These are phyloP conservation scores for Leucocoprinus leucothites DNA, from an alignment of 768 basidiomycete species.

Conservation along the genomic window DNA sequence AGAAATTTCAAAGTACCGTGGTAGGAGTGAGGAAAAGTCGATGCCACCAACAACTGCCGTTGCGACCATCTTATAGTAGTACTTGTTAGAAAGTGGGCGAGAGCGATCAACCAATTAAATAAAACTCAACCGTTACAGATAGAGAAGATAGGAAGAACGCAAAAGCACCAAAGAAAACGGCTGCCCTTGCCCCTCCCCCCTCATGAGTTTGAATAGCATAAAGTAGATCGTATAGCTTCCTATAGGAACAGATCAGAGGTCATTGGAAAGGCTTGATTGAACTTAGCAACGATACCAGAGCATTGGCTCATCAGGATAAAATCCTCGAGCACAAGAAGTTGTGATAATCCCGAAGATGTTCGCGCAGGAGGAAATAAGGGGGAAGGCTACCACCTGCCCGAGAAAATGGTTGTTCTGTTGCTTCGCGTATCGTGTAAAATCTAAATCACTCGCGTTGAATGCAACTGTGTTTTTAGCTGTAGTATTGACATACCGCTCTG, in stretches of 20 bases:
- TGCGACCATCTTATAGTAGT: slow-evolving; percentile 19
- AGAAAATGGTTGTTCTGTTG: slow-evolving; percentile 27
- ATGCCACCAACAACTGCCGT: slow-evolving; percentile 32
- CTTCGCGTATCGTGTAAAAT: slow-evolving; percentile 29
- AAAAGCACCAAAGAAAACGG: slow-evolving; percentile 29
- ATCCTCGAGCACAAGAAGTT: slow-evolving; percentile 22
- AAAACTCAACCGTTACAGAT: slow-evolving; percentile 23
- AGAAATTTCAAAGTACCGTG: slow-evolving; percentile 11
- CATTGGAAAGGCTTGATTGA: background rate
- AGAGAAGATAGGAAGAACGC: slow-evolving; percentile 28
- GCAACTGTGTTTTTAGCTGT: background rate
- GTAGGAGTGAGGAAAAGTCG: slow-evolving; percentile 27
- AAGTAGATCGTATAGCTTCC: slow-evolving; percentile 29
- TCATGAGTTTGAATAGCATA: slow-evolving; percentile 27
- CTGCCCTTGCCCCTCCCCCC: slow-evolving; percentile 24
- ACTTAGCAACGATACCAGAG: slow-evolving; percentile 18
- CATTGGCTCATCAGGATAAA: slow-evolving; percentile 28
- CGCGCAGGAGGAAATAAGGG: slow-evolving; percentile 25
- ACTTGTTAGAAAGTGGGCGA: background rate
- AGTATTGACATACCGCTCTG: slow-evolving; percentile 15
- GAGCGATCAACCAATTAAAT: no score
- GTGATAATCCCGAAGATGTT: slow-evolving; percentile 30
- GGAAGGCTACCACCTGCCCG: slow-evolving; percentile 28
- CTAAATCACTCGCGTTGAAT: slow-evolving; percentile 10
- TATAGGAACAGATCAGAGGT: slow-evolving; percentile 1